Conservation (phyloP, 176 grass and related monocot species). For the Zoysia japonica region DNA sequence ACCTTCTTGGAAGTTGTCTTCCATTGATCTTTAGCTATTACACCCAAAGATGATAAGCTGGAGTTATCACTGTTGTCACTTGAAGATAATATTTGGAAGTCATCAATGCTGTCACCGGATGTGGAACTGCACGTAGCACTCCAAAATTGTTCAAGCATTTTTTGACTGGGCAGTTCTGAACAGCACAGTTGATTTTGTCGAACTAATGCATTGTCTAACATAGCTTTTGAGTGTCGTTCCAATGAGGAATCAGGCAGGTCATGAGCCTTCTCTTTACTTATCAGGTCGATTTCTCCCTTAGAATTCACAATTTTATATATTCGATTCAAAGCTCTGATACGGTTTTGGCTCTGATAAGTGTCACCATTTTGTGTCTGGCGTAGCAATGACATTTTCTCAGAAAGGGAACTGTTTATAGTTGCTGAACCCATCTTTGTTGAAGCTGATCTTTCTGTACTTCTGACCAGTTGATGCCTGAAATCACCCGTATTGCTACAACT, state of each 20-base stretch:
- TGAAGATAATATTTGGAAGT: constrained; percentile 31
- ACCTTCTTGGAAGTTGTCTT: constrained; percentile 49
- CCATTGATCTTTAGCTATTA: constrained; percentile 29
- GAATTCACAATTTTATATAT: constrained; percentile 11
- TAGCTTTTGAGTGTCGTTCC: constrained; percentile 18
- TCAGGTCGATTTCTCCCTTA: constrained; percentile 1
- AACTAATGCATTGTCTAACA: constrained; percentile 49
- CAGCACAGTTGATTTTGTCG: constrained; percentile 23
- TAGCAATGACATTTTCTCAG: constrained; percentile 41
- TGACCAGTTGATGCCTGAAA: constrained; percentile 40
- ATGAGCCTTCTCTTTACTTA: constrained; percentile 12
- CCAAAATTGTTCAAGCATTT: constrained; percentile 32
- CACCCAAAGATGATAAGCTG: constrained; percentile 40
- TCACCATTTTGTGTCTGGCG: neutral
- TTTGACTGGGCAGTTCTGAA: constrained; percentile 16
- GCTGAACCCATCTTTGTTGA: constrained; percentile 10
- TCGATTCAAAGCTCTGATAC: constrained; percentile 17
- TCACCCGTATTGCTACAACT: neutral
- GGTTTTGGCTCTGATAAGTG: constrained; percentile 12
- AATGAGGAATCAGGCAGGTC: constrained; percentile 23
- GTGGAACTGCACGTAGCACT: constrained; percentile 40
- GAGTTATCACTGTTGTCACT: constrained; percentile 49
- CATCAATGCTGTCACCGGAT: constrained; percentile 37
- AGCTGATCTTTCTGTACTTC: constrained; percentile 24
- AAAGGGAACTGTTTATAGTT: constrained; percentile 28